Percentiles rank a stretch among this genome's conserved stretches.
These are phyloP conservation scores for Pichia sp. DNA, from an alignment of 1,139 yeast genomes.

Conservation along the genomic window DNA sequence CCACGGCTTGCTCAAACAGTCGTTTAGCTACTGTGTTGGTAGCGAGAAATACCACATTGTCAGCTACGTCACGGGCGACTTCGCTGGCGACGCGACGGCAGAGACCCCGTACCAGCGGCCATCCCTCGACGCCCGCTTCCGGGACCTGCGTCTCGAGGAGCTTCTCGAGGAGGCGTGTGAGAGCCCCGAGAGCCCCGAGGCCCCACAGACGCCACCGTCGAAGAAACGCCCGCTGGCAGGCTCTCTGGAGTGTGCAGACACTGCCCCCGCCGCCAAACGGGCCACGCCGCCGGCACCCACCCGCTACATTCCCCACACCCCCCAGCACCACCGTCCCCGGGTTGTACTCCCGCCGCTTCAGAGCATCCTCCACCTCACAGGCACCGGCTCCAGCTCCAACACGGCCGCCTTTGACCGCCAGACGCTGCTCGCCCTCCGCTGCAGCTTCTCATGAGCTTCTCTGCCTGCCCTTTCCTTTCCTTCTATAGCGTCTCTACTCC, in stretches of 20 bases:
- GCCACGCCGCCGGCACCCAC: no score
- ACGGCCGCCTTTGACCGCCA: no score
- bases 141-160: constrained; percentile 33
- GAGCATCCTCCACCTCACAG: no score
- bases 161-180: background rate
- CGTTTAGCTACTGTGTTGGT: constrained; percentile 50
- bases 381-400: no score
- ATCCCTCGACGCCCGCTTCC: constrained; percentile 37
- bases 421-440: background rate
- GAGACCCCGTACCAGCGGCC: constrained; percentile 35
- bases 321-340: no score
- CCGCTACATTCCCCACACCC: no score
- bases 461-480: no score
- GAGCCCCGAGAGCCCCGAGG: background rate
- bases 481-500: no score
- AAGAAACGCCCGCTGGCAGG: background rate
- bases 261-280: no score
- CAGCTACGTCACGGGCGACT: constrained; percentile 39
- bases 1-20: constrained; percentile 55
- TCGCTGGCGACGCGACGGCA: background rate
- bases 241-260: no score
- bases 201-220: background rate
- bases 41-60: constrained; percentile 54
- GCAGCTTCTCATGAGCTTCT: background rate
- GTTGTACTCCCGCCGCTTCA: background rate